Base-by-base conservation (phyloP, 192 early-diverging fungal species). In the Podila epicladia region DNA sequence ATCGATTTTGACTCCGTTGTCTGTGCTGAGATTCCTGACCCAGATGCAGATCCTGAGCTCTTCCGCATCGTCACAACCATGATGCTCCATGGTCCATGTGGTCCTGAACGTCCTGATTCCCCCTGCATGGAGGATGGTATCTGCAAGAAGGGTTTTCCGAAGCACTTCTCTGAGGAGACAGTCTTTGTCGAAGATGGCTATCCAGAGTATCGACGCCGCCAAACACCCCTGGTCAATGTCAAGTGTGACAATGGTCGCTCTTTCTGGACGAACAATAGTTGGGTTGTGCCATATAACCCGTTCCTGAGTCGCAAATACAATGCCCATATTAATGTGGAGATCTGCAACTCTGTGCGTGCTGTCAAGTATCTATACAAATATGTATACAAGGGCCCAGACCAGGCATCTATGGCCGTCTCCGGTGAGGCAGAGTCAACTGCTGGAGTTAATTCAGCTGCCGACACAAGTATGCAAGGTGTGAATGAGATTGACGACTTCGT, bases 311-410 rank as follows among this genome's bases (percentile, higher is more conserved):
- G 65, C 0, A 82, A 82, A 31, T 82, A 72, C 57, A 41, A 72
- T 60, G 68, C 69, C 2, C 74, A 83, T 24, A 75, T 83, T 11
- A 75, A 83, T 67, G 67, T 83, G 9, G 70, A 83, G 53, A 62
- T 75, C 26, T 66, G 72, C 57, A 45, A 28, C 17, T 65, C 64
- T 28, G 20, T 61, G 9, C 37, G 9, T 4, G 64, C 64, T 8
- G 64, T 73, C 4, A 61, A 67, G 17, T 62, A 72, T 37, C n/a
- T 84, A 0, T 74, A 51, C 64, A 51, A 69, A 59, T 72, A 84
- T 49, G 38, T 74, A 11, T 53, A 66, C 65, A 72, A 74, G 31
- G 65, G 60, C 3, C 67, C 71, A 63, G 76, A 79, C 60, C 13
- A 64, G 11, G 35, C 62, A 17, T 64, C 31, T 9, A n/a, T 65